Base-by-base conservation (phyloP, 495 filamentous ascomycete species). In the Daldinia concentrica region DNA sequence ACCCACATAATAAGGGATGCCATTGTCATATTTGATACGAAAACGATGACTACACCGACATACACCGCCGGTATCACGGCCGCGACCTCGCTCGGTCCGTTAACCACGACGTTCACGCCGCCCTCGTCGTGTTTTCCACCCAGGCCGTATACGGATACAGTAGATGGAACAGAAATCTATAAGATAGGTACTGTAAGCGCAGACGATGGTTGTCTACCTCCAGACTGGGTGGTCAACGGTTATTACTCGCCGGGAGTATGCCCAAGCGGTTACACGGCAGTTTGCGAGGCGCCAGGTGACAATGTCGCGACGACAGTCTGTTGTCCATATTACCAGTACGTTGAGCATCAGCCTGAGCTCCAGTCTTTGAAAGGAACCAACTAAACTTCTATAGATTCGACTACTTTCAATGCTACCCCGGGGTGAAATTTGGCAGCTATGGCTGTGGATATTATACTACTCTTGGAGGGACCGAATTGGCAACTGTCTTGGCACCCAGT, bases 51-150 rank as follows among this genome's bases (percentile, higher is more conserved):
- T 19, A 50, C 45, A 5, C 45, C 19, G 2, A 50, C 45, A 1
- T 6, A 41, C 4, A 41, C 37, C 37, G 37, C 1, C 15, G 37
- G 37, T 17, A 6, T 41, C 37, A 41, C 14, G 15, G 45, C 17
- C 17, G 22, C 19, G 45, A 29, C 50, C 24, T n/a, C 26, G 4
- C 50, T 68, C 19, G 66, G 66, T 24, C 58, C 58, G 7, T 24
- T 68, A 19, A 62, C 66, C 17, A 68, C 66, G 22, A 57, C 51
- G 3, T 68, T 68, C 39, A 6, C 39, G 14, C 58, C 66, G 15
- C 58, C 66, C n/a, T 15, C 50, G 26, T 48, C 48, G 3, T 68
- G 66, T 82, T 6, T 79, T 75, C 79, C 79, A 83, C 52, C 84
- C 78, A 55, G 82, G 29, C 41, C 41, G 27, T 85, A 63, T 80